Percentiles rank a stretch among this genome's conserved stretches.
Conservation (phyloP, 2,329 filamentous ascomycete species). For the Phyllosticta citriasiana region DNA sequence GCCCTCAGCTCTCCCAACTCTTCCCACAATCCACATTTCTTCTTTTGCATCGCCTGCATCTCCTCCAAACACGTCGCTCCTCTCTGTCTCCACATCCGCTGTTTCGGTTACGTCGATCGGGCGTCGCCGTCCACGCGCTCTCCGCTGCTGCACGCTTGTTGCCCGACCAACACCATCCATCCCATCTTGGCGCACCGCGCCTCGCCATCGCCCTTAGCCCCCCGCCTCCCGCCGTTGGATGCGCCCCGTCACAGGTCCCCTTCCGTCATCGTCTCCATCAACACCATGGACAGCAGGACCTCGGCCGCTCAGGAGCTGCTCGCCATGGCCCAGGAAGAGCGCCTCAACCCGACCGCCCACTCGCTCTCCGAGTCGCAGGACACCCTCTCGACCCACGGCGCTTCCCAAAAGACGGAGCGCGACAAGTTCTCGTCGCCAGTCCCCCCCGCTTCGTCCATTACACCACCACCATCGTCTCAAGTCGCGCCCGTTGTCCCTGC, state of each 20-base stretch:
- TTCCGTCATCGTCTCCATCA: not conserved
- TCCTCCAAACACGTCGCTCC: not conserved
- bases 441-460: conserved; percentile 45
- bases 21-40: not conserved
- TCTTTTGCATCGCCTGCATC: not conserved
- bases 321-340: conserved; percentile 9
- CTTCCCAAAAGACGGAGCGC: conserved; percentile 2
- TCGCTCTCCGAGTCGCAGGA: conserved; percentile 6
- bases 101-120: not conserved
- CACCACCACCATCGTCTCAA: conserved; percentile 55
- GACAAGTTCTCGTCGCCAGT: conserved; percentile 29
- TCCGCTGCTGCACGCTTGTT: not conserved
- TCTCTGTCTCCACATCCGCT: not conserved
- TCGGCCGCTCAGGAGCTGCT: conserved; percentile 7
- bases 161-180: conserved; percentile 2
- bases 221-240: not conserved
- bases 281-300: conserved; percentile 3
- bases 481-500: conserved; percentile 31
- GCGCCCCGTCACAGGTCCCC: not conserved
- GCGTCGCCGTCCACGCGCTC: not conserved
- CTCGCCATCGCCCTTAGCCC: not conserved
- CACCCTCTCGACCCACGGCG: conserved; percentile 1
- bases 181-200: not conserved
- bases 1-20: not conserved
- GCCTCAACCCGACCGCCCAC: conserved; percentile 1